These are phyloP conservation scores for Solanum arcanum DNA, from an alignment of 257 asterid species.

Conservation along the genomic window DNA sequence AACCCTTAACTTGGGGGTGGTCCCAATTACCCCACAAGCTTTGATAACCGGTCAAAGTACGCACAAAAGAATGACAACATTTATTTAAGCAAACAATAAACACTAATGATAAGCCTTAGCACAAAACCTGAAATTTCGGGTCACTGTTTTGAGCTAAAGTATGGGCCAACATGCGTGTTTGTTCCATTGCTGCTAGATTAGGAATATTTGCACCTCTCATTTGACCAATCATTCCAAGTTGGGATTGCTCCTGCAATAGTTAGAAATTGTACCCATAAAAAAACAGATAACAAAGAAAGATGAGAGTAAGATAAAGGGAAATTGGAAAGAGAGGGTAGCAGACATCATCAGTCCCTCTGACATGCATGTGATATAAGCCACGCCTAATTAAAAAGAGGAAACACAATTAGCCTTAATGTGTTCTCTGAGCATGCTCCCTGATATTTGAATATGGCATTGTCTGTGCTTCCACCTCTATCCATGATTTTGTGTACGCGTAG, in stretches of 20 bases:
- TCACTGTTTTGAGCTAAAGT: slow-evolving; percentile 88
- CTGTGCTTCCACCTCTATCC: background rate
- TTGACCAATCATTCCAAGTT: slow-evolving; percentile 62
- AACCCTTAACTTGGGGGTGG: background rate
- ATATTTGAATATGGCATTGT: background rate
- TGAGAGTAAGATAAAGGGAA: background rate
- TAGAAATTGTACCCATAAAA: background rate
- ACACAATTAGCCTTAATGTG: background rate
- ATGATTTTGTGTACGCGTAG: background rate
- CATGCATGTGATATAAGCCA: background rate
- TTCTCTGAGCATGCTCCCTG: background rate
- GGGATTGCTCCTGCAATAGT: slow-evolving; percentile 71
- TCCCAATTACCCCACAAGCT: background rate
- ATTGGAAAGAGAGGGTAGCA: background rate
- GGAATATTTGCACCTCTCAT: slow-evolving; percentile 52
- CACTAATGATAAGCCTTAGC: background rate
- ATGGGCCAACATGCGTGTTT: slow-evolving; percentile 85
- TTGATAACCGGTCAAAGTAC: background rate
- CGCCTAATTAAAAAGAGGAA: background rate
- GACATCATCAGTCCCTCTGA: background rate
- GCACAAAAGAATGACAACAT: background rate
- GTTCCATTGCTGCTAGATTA: slow-evolving; percentile 77
- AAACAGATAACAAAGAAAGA: background rate
- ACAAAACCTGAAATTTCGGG: slow-evolving; percentile 90
- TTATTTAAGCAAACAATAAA: background rate